phyloP scores from a whole-genome alignment of 1,139 yeast species.

The Scheffersomyces stambukii region DNA sequence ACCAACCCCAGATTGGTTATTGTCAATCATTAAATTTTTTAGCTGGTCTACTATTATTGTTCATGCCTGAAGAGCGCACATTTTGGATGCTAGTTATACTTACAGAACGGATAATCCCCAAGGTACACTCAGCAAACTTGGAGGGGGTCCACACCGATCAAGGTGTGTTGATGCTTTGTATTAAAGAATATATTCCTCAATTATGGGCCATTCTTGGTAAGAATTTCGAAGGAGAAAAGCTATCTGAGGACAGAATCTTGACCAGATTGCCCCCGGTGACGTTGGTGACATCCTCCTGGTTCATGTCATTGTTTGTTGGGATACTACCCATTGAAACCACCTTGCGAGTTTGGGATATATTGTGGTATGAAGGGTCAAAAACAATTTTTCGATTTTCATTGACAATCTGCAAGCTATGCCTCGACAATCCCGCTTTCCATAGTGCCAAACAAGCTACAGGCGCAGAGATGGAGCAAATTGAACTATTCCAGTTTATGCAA shows the following conservation, averaged over 20 bases:
- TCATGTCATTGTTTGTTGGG: slow-evolving; percentile 92
- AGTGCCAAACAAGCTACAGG: slow-evolving; percentile 14
- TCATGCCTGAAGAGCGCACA: slow-evolving; percentile 83
- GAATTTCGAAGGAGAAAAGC: slow-evolving; percentile 37
- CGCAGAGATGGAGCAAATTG: slow-evolving; percentile 65
- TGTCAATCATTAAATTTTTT: slow-evolving; percentile 92
- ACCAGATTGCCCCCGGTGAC: slow-evolving; percentile 84
- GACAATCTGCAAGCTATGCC: slow-evolving; percentile 76
- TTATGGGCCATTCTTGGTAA: slow-evolving; percentile 61
- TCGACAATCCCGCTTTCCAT: slow-evolving; percentile 50
- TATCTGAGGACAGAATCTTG: slow-evolving; percentile 59
- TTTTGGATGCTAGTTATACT: slow-evolving; percentile 95
- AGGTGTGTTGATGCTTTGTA: slow-evolving; percentile 85
- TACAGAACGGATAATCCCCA: slow-evolving; percentile 82
- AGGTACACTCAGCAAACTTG: slow-evolving; percentile 82
- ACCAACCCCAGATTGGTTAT: slow-evolving; percentile 88
- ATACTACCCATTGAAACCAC: slow-evolving; percentile 83
- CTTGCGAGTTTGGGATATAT: slow-evolving; percentile 88
- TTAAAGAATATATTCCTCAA: slow-evolving; percentile 78
- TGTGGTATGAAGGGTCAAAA: slow-evolving; percentile 89
- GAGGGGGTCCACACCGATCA: slow-evolving; percentile 97
- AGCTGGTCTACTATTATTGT: slow-evolving; percentile 76
- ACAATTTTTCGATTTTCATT: slow-evolving; percentile 79
- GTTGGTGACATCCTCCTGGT: slow-evolving; percentile 94
- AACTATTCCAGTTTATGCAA: slow-evolving; percentile 82